These are phyloP conservation scores for Ophiostoma tasmaniense DNA, from an alignment of 2,329 filamentous ascomycete species.

Conservation along the genomic window DNA sequence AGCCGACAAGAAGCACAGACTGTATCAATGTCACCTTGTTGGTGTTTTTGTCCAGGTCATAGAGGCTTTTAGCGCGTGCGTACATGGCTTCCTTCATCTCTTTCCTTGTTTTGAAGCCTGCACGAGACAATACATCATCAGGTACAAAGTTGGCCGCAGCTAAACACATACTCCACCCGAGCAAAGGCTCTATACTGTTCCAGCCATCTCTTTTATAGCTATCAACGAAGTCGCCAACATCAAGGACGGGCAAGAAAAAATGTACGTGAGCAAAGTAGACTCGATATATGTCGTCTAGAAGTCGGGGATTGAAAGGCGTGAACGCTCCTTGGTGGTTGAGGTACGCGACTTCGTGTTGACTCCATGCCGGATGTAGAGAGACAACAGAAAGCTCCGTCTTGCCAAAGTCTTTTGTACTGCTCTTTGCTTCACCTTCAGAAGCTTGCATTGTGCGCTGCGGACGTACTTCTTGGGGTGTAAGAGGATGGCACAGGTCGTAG, in stretches of 20 bases:
- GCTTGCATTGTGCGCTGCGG: background rate
- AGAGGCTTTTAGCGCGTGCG: constrained; percentile 22
- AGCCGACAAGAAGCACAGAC: constrained; percentile 34
- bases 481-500: background rate
- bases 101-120: constrained; percentile 26
- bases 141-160: constrained; percentile 23
- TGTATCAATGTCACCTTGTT: constrained; percentile 35
- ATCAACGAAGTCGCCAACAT: constrained; percentile 20
- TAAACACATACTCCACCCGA: constrained; percentile 28
- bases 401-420: background rate
- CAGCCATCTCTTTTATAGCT: constrained; percentile 15
- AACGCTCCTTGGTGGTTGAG: background rate
- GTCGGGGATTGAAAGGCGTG: background rate
- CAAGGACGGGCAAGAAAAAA: constrained; percentile 23
- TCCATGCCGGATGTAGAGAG: background rate
- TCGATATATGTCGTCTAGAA: constrained; percentile 10
- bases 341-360: background rate
- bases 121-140: constrained; percentile 2
- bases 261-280: constrained; percentile 25
- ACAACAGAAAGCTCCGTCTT: background rate
- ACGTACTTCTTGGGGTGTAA: background rate
- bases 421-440: background rate
- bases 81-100: constrained; percentile 31
- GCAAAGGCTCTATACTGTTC: constrained; percentile 18
- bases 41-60: constrained; percentile 30